phyloP scores from a whole-genome alignment of 495 filamentous ascomycete genomes.

The Symbiotaphrina buchneri region DNA sequence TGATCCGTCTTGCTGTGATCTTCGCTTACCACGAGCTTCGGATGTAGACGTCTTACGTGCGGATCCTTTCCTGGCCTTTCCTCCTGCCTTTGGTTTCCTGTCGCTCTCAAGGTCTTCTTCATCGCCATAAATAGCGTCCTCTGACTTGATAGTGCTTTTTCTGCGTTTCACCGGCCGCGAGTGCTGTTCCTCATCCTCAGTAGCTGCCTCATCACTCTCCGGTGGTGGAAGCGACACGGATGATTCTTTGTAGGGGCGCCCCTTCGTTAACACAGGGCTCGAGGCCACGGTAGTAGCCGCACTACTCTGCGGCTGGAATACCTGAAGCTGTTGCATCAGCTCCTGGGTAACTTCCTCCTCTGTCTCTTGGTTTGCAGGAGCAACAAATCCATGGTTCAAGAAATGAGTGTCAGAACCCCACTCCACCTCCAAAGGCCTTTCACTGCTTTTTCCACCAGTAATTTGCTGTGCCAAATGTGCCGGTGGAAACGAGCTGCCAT shows the following conservation, averaged over 20 bases:
- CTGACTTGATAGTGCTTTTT: conserved; percentile 21
- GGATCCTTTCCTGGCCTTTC: conserved; percentile 9
- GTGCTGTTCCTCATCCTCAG: conserved; percentile 7
- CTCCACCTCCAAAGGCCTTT: conserved; percentile 16
- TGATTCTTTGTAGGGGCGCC: not conserved
- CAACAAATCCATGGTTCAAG: conserved; percentile 29
- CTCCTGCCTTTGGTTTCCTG: conserved; percentile 7
- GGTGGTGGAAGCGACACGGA: conserved; percentile 9
- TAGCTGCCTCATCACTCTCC: conserved; percentile 22
- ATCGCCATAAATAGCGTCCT: conserved; percentile 7
- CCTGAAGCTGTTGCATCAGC: conserved; percentile 25
- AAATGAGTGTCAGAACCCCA: conserved; percentile 49
- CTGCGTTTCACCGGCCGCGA: conserved; percentile 20
- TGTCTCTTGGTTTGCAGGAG: conserved; percentile 27
- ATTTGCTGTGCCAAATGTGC: not conserved
- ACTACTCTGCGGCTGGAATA: conserved; percentile 28
- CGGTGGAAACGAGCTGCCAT: not conserved
- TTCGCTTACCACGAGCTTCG: conserved; percentile 9
- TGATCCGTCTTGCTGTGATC: conserved; percentile 6
- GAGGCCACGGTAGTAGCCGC: conserved; percentile 32
- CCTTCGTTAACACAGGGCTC: conserved; percentile 20
- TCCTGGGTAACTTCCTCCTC: conserved; percentile 27
- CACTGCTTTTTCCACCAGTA: not conserved
- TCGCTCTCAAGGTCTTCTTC: conserved; percentile 13
- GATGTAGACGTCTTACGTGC: conserved; percentile 2